A percentile compares a stretch with the other conserved stretches of the same genome.
These are phyloP conservation scores for Kluyveromyces sp. DNA, from an alignment of 1,139 yeast genomes.

Conservation along the genomic window DNA sequence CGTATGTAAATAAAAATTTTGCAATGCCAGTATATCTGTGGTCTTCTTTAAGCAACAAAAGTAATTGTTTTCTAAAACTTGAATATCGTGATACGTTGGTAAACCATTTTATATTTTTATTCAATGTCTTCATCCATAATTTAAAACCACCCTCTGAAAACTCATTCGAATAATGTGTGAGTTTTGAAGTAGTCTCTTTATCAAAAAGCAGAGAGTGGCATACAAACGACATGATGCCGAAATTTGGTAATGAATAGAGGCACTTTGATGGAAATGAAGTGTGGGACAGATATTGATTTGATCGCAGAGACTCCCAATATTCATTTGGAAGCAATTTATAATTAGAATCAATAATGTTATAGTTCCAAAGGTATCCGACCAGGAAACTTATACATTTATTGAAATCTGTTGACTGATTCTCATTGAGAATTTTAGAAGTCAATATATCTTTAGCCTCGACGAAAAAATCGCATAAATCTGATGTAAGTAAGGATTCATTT, in stretches of 20 bases:
- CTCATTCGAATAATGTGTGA: slow-evolving; percentile 41
- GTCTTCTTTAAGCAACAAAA: slow-evolving; percentile 30
- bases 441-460: slow-evolving; percentile 1
- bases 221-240: slow-evolving; percentile 32
- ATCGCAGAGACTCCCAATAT: slow-evolving; percentile 3
- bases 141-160: slow-evolving; percentile 21
- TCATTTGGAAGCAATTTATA: slow-evolving; percentile 1
- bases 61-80: slow-evolving; percentile 35
- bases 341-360: slow-evolving; percentile 33
- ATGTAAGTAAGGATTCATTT: slow-evolving; percentile 1
- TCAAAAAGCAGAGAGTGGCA: slow-evolving; percentile 29
- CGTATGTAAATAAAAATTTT: slow-evolving; percentile 39
- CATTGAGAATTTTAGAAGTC: not conserved
- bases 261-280: slow-evolving; percentile 27
- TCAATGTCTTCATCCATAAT: slow-evolving; percentile 10
- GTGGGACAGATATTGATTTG: slow-evolving; percentile 34
- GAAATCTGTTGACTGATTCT: not conserved
- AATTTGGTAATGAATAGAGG: slow-evolving; percentile 45
- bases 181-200: slow-evolving; percentile 21
- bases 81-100: slow-evolving; percentile 28
- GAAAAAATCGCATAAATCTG: slow-evolving; percentile 4
- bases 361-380: slow-evolving; percentile 59
- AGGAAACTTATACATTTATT: slow-evolving; percentile 41
- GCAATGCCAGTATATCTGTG: slow-evolving; percentile 39
- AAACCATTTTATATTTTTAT: slow-evolving; percentile 31